These are phyloP conservation scores for Leccinum fibrillosum DNA, from an alignment of 768 basidiomycete genomes.

Conservation along the genomic window DNA sequence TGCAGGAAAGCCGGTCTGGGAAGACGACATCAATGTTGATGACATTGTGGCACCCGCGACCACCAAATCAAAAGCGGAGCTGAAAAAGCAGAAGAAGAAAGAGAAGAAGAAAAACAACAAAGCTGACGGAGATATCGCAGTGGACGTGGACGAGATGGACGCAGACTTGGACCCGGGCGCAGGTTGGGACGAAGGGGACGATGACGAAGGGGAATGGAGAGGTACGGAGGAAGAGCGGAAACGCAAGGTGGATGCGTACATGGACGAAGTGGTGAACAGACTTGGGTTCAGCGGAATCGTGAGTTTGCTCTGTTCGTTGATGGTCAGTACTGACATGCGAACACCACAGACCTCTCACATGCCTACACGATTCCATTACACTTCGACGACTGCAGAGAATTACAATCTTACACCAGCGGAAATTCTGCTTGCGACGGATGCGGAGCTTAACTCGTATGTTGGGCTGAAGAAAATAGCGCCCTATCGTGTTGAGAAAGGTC, in stretches of 20 bases:
- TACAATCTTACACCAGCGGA: constrained; percentile 80
- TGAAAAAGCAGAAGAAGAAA: constrained; percentile 45
- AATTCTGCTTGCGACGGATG: constrained; percentile 87
- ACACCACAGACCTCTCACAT: constrained; percentile 72
- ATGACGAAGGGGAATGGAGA: constrained; percentile 69
- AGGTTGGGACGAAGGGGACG: constrained; percentile 27
- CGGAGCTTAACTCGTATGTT: constrained; percentile 90
- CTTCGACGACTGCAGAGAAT: constrained; percentile 55
- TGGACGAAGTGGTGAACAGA: constrained; percentile 80
- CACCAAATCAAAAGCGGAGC: constrained; percentile 25
- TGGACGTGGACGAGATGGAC: constrained; percentile 46
- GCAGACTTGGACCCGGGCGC: constrained; percentile 55
- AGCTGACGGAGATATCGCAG: constrained; percentile 44
- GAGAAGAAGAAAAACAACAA: constrained; percentile 40
- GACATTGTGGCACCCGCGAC: constrained; percentile 48
- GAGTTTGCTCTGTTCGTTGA: constrained; percentile 26
- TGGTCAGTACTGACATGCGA: not conserved
- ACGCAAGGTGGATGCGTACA: constrained; percentile 76
- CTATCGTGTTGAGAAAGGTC: constrained; percentile 59
- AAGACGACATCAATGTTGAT: constrained; percentile 83
- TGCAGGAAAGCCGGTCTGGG: constrained; percentile 82
- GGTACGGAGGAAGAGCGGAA: constrained; percentile 92
- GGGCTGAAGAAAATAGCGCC: constrained; percentile 89
- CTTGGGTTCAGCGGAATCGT: constrained; percentile 97
- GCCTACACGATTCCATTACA: constrained; percentile 92